Evolutionary conservation across 108 stramenopile genomes (phyloP).

Genomic region (Epipyxis sp.): DNA sequence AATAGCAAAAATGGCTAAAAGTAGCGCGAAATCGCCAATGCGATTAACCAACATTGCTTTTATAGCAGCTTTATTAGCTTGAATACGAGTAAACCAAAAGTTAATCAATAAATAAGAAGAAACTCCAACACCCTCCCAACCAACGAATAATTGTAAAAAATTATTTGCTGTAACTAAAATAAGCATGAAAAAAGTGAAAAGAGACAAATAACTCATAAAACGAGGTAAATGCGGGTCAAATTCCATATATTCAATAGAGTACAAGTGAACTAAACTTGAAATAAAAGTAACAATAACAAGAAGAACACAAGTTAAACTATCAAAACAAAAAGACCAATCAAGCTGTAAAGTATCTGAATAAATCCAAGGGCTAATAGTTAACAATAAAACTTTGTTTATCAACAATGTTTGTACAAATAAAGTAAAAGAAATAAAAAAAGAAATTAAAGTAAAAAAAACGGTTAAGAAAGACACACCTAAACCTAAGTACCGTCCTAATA

Average conservation of each 20-base stretch:
- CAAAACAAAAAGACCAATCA: conserved; percentile 55
- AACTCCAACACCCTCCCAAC: conserved; percentile 57
- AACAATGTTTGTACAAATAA: too few relatives aligned
- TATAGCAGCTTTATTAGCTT: conserved; percentile 57
- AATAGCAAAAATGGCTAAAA: conserved; percentile 25
- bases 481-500: conserved; percentile 28
- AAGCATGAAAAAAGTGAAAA: conserved; percentile 58
- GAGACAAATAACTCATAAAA: conserved; percentile 52
- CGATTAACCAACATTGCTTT: conserved; percentile 51
- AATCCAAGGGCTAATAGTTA: too few relatives aligned
- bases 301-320: conserved; percentile 45
- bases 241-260: conserved; percentile 53
- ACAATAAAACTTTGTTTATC: too few relatives aligned
- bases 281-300: conserved; percentile 45
- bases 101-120: conserved; percentile 57
- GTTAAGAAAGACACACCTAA: conserved; percentile 33
- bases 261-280: conserved; percentile 47
- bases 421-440: conserved; percentile 28
- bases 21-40: conserved; percentile 4
- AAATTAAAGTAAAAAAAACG: conserved; percentile 31
- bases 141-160: conserved; percentile 53
- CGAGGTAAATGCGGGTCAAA: conserved; percentile 48
- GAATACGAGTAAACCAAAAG: conserved; percentile 58
- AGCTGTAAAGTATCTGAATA: conserved; percentile 39
- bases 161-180: conserved; percentile 45